Evolutionary conservation across 371 early-diverging fungal genomes (phyloP).

Genomic region (Mucor ambiguus): DNA sequence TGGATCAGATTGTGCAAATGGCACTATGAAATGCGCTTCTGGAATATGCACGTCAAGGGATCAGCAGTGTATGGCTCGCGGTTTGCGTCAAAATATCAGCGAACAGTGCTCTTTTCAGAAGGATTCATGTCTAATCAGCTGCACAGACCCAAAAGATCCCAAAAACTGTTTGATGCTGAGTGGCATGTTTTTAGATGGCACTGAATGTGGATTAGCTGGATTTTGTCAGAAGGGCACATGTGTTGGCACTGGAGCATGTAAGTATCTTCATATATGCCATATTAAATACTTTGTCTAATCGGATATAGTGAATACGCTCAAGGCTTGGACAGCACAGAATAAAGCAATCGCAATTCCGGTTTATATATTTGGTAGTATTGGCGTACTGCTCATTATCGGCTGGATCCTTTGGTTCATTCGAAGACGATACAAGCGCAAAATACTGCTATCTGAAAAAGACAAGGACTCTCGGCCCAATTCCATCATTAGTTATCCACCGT

Average conservation of each 20-base stretch:
- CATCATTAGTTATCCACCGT: neutral
- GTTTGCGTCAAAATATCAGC: conserved; percentile 58
- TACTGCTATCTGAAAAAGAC: conserved; percentile 29
- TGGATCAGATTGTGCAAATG: conserved; percentile 69
- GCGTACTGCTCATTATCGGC: conserved; percentile 36
- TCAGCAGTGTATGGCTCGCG: conserved; percentile 76
- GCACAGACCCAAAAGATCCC: conserved; percentile 60
- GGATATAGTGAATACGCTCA: conserved; percentile 37
- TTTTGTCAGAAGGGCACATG: conserved; percentile 59
- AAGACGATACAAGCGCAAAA: conserved; percentile 23
- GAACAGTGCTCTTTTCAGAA: conserved; percentile 51
- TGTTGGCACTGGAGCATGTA: conserved; percentile 49
- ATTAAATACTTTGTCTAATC: neutral
- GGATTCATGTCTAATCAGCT: conserved; percentile 70
- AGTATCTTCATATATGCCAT: neutral
- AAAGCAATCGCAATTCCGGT: conserved; percentile 60
- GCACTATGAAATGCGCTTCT: conserved; percentile 76
- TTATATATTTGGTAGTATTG: conserved; percentile 52
- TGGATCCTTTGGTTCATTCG: conserved; percentile 36
- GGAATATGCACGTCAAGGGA: conserved; percentile 90
- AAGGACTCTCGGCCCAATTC: conserved; percentile 46
- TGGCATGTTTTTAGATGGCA: conserved; percentile 85
- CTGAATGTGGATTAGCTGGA: conserved; percentile 82
- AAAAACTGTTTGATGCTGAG: conserved; percentile 68
- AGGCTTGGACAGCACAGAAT: conserved; percentile 57